Evolutionary conservation across 1,284 basidiomycete species (phyloP), one percentile per base, ranked within the genome.

Genomic region (Dichomitus squalens): DNA sequence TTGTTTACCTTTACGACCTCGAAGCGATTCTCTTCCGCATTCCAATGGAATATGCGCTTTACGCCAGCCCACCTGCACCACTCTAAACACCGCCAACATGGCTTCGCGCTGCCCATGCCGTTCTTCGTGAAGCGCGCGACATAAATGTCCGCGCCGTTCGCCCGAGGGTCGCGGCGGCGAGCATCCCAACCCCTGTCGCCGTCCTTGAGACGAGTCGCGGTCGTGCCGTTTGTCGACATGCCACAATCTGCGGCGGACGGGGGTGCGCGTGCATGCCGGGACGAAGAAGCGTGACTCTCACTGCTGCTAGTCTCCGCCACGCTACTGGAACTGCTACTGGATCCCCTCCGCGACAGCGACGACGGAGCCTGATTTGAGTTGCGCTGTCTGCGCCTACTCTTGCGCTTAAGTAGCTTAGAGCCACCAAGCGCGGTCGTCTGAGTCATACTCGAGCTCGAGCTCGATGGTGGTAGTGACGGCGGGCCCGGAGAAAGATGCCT

Each of bases 31-130:
- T 71, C 69, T 20, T 68, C 70, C 11, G 68, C 71, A 61, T 82
- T 76, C 80, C 81, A 84, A 62, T 84, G 78, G 64, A 82, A 85
- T 39, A 84, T 76, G 35, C 81, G 75, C 70, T 78, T 83, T 58
- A 85, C 77, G 0, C 82, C 83, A 20, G 82, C 82, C 82, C 83
- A 85, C 36, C 72, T 68, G 65, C 80, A 84, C 81, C 80, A 84
- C 56, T 81, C 76, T 27, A 84, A 59, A 57, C 83, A 84, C 43
- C 82, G 70, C 77, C 81, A 81, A 64, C 82, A 84, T 23, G 82
- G 83, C 65, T 72, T 75, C 4, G 82, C 78, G 52, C 70, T 74
- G 20, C 81, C 81, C 66, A 77, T 71, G 5, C 79, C 82, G 38
- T 69, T 71, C 66, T 80, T 81, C 25, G 76, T 81, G 60, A 80